Percentiles rank a stretch among this genome's conserved stretches.
Conservation (phyloP, 495 filamentous ascomycete species). For the Viridothelium virens region DNA sequence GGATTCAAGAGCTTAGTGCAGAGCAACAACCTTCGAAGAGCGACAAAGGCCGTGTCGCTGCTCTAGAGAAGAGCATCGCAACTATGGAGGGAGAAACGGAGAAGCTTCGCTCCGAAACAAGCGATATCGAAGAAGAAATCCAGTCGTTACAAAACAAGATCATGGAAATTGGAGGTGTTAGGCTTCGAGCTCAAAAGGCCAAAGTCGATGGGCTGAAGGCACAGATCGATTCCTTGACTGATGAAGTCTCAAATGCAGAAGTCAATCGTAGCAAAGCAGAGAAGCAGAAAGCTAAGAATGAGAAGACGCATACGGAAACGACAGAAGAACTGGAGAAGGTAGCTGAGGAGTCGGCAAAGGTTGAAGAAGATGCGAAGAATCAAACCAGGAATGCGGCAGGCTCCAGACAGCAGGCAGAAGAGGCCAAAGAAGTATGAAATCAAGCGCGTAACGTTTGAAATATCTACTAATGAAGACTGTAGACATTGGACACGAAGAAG, state of each 20-base stretch:
- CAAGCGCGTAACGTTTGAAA: constrained; percentile 7
- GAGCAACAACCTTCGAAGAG: constrained; percentile 71
- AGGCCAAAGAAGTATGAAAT: constrained; percentile 61
- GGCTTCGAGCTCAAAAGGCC: constrained; percentile 78
- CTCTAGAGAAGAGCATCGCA: constrained; percentile 67
- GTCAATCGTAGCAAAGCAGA: constrained; percentile 81
- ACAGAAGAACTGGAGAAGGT: constrained; percentile 68
- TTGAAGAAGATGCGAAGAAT: constrained; percentile 67
- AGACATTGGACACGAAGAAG: constrained; percentile 68
- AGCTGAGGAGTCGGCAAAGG: constrained; percentile 59
- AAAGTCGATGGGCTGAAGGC: constrained; percentile 89
- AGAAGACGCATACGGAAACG: constrained; percentile 67
- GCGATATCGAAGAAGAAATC: constrained; percentile 84
- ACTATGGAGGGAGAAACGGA: constrained; percentile 70
- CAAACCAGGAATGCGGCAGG: constrained; percentile 68
- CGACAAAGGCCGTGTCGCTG: constrained; percentile 60
- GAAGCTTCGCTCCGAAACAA: constrained; percentile 70
- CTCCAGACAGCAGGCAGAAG: constrained; percentile 66
- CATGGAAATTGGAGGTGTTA: constrained; percentile 93
- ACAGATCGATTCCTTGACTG: constrained; percentile 70
- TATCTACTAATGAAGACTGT: background rate
- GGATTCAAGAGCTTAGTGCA: constrained; percentile 70
- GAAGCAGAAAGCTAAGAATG: constrained; percentile 80
- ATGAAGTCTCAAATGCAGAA: constrained; percentile 76
- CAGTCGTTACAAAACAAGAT: constrained; percentile 88